These are phyloP conservation scores for Sphagnum contortum DNA, from an alignment of 225 moss, liverwort and hornwort species.

Conservation along the genomic window DNA sequence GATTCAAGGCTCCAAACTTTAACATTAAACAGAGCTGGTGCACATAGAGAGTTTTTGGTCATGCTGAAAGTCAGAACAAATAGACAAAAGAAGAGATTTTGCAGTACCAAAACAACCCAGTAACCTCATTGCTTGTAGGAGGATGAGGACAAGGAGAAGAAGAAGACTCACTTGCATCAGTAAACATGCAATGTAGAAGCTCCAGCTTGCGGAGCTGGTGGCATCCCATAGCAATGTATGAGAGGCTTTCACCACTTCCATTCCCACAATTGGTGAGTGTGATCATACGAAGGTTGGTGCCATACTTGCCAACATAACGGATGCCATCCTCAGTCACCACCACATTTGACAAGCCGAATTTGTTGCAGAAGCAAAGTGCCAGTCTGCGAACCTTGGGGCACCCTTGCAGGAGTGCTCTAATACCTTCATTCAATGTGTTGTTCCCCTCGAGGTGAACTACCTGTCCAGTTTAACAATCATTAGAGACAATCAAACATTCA, in stretches of 20 bases:
- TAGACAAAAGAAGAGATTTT: too few relatives aligned
- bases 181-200: conserved; percentile 55
- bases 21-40: too few relatives aligned
- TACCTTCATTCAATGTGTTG: conserved; percentile 41
- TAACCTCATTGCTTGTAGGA: too few relatives aligned
- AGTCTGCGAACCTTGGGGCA: conserved; percentile 37
- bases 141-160: too few relatives aligned
- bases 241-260: conserved; percentile 37
- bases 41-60: too few relatives aligned
- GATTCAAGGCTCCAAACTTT: too few relatives aligned
- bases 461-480: conserved; percentile 4
- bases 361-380: conserved; percentile 43
- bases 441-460: conserved; percentile 48
- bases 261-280: conserved; percentile 49
- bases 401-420: conserved; percentile 39
- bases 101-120: too few relatives aligned
- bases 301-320: conserved; percentile 40
- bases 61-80: too few relatives aligned
- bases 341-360: conserved; percentile 37
- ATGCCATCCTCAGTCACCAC: conserved; percentile 47
- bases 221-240: conserved; percentile 29
- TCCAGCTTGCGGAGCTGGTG: conserved; percentile 38
- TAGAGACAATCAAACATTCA: too few relatives aligned
- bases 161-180: conserved; percentile 30
- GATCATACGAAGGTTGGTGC: conserved; percentile 34